Evolutionary conservation across 2,329 filamentous ascomycete species (phyloP).

Genomic region (Endothia cerciana): DNA sequence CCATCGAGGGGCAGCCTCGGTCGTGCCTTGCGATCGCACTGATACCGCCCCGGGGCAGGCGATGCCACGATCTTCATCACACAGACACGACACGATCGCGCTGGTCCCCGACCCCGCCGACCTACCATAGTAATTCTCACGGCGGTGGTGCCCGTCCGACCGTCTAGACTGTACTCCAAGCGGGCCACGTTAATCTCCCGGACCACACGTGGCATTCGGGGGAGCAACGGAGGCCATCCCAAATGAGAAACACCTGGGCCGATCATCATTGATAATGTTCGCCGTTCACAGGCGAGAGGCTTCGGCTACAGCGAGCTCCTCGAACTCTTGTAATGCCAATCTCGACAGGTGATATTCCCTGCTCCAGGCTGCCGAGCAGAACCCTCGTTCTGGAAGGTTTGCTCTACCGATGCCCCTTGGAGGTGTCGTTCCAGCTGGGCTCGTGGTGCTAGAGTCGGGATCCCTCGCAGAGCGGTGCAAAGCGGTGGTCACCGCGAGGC

Average conservation of each 20-base stretch:
- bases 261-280: conserved; percentile 9
- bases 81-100: not conserved
- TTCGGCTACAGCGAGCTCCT: conserved; percentile 6
- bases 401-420: not conserved
- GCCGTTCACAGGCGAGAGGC: not conserved
- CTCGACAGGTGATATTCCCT: not conserved
- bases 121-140: not conserved
- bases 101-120: not conserved
- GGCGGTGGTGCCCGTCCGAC: not conserved
- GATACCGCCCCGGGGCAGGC: not conserved
- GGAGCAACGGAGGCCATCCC: conserved; percentile 2
- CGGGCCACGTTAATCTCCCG: conserved; percentile 3
- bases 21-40: not conserved
- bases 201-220: conserved; percentile 13
- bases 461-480: not conserved
- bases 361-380: not conserved
- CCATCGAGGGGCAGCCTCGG: not conserved
- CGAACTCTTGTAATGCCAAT: not conserved
- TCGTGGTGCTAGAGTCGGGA: not conserved
- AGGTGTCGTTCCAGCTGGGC: not conserved
- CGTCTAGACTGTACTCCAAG: not conserved
- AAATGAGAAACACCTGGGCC: not conserved
- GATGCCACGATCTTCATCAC: not conserved
- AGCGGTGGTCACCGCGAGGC: not conserved
- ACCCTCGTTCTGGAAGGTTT: not conserved